These are phyloP conservation scores for Dictyostelium capitatum DNA, from an alignment of 78 protist species.

Conservation along the genomic window DNA sequence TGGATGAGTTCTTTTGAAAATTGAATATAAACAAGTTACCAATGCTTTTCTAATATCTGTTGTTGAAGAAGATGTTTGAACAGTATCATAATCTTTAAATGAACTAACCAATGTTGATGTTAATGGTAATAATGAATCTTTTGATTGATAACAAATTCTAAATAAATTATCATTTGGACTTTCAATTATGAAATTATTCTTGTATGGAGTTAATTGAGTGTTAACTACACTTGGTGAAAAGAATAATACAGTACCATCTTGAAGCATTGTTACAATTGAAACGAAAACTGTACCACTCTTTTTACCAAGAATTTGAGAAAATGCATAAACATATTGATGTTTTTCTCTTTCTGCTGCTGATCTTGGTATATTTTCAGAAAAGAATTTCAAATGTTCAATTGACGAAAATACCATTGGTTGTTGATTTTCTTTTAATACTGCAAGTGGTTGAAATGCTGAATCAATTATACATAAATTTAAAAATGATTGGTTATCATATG, in stretches of 20 bases:
- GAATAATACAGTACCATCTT: constrained; percentile 13
- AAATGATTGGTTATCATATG: constrained; percentile 16
- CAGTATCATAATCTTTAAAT: too few relatives aligned
- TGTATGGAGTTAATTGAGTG: neutral
- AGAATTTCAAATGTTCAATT: neutral
- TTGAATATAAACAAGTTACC: neutral
- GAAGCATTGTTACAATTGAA: neutral
- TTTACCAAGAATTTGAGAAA: neutral
- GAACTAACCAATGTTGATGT: neutral
- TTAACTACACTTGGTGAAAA: neutral
- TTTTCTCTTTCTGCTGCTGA: neutral
- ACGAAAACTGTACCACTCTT: neutral
- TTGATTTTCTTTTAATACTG: neutral
- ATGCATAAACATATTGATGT: constrained; percentile 2
- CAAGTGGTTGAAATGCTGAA: neutral
- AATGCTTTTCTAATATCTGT: constrained; percentile 3
- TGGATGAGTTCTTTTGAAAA: too few relatives aligned
- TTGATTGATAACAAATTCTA: neutral
- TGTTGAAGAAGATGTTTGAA: neutral
- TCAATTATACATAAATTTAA: neutral
- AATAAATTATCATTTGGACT: constrained; percentile 8
- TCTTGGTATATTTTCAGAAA: neutral
- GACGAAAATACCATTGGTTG: neutral
- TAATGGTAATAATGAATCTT: neutral
- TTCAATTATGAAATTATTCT: neutral